These are phyloP conservation scores for Coemansia sp. DNA, from an alignment of 192 early-diverging fungal species.

Conservation along the genomic window DNA sequence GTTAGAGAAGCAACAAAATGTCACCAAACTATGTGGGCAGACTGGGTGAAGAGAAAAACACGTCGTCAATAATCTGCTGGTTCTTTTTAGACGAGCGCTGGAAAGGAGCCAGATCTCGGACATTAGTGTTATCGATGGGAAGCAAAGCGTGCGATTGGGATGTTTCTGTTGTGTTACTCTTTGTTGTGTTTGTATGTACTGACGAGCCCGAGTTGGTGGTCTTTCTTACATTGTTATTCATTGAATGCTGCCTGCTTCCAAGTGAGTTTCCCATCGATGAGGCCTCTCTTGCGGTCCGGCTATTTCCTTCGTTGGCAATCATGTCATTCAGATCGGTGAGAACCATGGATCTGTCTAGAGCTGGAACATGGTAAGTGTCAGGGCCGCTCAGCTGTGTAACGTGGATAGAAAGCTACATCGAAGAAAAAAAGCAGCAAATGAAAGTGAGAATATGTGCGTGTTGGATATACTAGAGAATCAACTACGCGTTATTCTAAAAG, in stretches of 20 bases:
- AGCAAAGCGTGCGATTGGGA: slow-evolving; percentile 51
- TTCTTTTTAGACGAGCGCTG: slow-evolving; percentile 52
- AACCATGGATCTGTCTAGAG: slow-evolving; percentile 50
- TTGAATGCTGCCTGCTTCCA: slow-evolving; percentile 36
- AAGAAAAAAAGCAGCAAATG: neutral
- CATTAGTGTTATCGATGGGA: slow-evolving; percentile 54
- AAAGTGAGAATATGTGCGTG: neutral
- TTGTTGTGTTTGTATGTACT: slow-evolving; percentile 36
- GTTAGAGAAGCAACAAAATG: neutral
- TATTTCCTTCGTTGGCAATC: slow-evolving; percentile 35
- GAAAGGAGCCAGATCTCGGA: slow-evolving; percentile 53
- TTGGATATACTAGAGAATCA: too few species aligned
- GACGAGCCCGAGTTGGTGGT: slow-evolving; percentile 27
- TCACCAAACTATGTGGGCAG: slow-evolving; percentile 24
- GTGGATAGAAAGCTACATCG: slow-evolving; percentile 46
- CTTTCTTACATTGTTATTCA: slow-evolving; percentile 21
- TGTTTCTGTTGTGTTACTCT: slow-evolving; percentile 46
- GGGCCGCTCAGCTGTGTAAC: slow-evolving; percentile 40
- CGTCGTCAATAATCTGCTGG: slow-evolving; percentile 50
- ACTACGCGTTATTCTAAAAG: too few species aligned
- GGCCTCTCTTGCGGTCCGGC: slow-evolving; percentile 27
- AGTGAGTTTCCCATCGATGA: slow-evolving; percentile 47
- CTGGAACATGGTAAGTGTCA: slow-evolving; percentile 29
- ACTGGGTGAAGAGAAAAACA: slow-evolving; percentile 39
- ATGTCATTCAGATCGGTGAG: slow-evolving; percentile 55